Evolutionary conservation across 805 yeast genomes (phyloP).

Genomic region (Komagataella populi): DNA sequence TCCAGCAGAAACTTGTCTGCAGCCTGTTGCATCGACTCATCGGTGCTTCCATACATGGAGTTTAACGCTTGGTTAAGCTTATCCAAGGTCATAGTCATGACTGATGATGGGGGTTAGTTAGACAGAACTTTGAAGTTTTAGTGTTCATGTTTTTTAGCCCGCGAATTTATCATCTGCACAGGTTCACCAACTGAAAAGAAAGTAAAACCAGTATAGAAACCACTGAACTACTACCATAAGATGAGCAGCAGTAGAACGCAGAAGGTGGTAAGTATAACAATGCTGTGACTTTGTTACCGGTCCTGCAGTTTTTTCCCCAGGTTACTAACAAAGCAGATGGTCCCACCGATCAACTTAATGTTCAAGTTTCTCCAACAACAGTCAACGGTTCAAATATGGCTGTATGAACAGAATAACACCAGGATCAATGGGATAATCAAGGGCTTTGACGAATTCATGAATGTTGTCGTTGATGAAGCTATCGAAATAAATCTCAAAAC

Average conservation of each 20-base stretch:
- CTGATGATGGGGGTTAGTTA: neutral
- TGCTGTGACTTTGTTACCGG: neutral
- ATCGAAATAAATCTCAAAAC: constrained; percentile 43
- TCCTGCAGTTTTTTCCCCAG: neutral
- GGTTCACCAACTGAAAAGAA: neutral
- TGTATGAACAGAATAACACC: constrained; percentile 69
- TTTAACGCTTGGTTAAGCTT: constrained; percentile 30
- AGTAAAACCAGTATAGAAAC: neutral
- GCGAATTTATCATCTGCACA: neutral
- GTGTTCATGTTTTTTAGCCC: neutral
- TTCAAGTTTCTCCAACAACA: constrained; percentile 81
- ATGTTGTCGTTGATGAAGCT: constrained; percentile 48
- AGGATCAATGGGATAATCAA: constrained; percentile 73
- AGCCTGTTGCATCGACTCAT: constrained; percentile 21
- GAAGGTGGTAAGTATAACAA: constrained; percentile 22
- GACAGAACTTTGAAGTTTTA: neutral
- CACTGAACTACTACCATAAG: constrained; percentile 1
- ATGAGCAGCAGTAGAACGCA: constrained; percentile 30
- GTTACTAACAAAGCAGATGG: constrained; percentile 22
- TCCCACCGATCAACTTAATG: constrained; percentile 87
- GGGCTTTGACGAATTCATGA: constrained; percentile 98
- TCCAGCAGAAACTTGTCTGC: constrained; percentile 51
- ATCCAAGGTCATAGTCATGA: constrained; percentile 2
- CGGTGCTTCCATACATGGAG: constrained; percentile 23
- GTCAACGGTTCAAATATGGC: constrained; percentile 71